Base-by-base conservation (phyloP, 2,329 filamentous ascomycete genomes). In the Piedraia hortae region DNA sequence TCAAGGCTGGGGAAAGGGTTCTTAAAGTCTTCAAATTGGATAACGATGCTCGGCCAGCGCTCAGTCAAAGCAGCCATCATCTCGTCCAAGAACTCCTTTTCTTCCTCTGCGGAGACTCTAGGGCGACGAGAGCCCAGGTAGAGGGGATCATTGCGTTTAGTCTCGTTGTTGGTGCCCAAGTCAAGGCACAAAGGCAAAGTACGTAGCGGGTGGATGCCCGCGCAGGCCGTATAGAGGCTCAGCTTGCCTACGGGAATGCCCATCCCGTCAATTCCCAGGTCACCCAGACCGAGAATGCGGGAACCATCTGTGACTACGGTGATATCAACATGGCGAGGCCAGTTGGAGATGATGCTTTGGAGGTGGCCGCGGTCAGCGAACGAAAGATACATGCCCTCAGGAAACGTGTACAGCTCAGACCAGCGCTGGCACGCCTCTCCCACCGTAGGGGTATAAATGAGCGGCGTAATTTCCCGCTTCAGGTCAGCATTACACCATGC, bases 21-120 rank as follows among this genome's bases (percentile, higher is more conserved):
- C 56, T 93, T 89, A 48, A 90, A 93, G 43, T 93, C 85, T 29
- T 93, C 82, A 37, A 90, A 93, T 45, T 93, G 85, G 30, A 93
- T 74, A 32, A 70, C 62, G 34, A 70, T 67, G 31, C 60, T 62
- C 9, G 65, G 64, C 65, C 64, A 71, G 32, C 58, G 56, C 44
- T 90, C 77, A 26, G 69, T 71, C 28, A 75, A 61, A 26, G 85
- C 82, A 38, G 63, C 61, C 85, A 97, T 93, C 54, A 97, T 70
- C 55, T 93, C 85, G 42, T 93, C 85, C 54, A 93, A 64, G 50
- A 93, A 93, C 32, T 75, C 74, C 43, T 70, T 66, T 52, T 89
- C 77, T 37, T 82, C 68, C 23, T 69, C 59, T 10, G 69, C 52
- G 5, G 70, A 58, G 24, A 82, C 61, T 42, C 88, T 82, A 49